These are phyloP conservation scores for Serpula lacrymans DNA, from an alignment of 768 basidiomycete species.

Conservation along the genomic window DNA sequence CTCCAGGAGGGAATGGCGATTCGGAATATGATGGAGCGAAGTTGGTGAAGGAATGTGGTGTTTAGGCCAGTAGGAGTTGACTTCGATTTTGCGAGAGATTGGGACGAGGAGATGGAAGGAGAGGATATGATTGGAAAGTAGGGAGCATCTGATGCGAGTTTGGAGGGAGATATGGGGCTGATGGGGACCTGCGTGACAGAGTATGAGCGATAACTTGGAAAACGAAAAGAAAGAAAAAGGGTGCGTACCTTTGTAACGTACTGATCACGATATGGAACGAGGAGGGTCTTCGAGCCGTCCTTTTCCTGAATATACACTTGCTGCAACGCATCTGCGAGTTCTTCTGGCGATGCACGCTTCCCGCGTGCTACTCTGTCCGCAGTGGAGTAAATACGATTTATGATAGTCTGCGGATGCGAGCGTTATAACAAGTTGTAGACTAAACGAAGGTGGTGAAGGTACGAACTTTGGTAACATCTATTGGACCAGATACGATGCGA, in stretches of 20 bases:
- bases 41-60: slow-evolving; percentile 64
- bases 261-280: slow-evolving; percentile 62
- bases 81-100: slow-evolving; percentile 17
- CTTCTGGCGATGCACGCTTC: slow-evolving; percentile 32
- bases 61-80: slow-evolving; percentile 70
- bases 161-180: slow-evolving; percentile 44
- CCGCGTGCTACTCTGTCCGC: too few species aligned
- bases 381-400: background rate
- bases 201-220: too few species aligned
- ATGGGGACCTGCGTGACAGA: slow-evolving; percentile 36
- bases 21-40: slow-evolving; percentile 66
- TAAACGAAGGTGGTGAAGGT: slow-evolving; percentile 6
- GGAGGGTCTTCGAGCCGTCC: slow-evolving; percentile 59
- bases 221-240: background rate
- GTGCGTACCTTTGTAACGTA: slow-evolving; percentile 53
- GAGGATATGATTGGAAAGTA: too few species aligned
- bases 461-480: slow-evolving; percentile 25
- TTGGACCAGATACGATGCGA: slow-evolving; percentile 34
- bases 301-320: slow-evolving; percentile 59
- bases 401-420: background rate
- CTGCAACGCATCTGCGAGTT: slow-evolving; percentile 49
- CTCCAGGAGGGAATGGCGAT: slow-evolving; percentile 63
- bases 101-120: slow-evolving; percentile 38
- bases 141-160: slow-evolving; percentile 49
- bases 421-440: slow-evolving; percentile 5